Evolutionary conservation across 768 basidiomycete species (phyloP).

Genomic region (Phaeolepiota aurea): DNA sequence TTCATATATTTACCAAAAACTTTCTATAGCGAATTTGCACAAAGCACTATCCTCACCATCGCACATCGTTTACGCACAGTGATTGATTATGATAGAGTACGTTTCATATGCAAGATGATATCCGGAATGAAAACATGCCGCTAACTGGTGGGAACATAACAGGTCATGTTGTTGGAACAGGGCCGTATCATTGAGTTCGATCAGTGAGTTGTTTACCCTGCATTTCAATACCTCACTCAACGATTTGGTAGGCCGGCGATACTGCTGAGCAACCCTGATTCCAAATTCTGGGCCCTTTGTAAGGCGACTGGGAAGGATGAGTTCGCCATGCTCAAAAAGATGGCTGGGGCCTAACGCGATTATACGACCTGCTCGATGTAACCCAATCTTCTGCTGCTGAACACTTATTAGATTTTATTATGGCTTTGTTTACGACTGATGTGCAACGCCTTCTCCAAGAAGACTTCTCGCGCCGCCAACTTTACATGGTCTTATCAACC

Average conservation of each 20-base stretch:
- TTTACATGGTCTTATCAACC: not conserved
- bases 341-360: not conserved
- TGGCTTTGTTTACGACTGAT: too few species aligned
- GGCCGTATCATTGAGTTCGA: conserved; percentile 74
- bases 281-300: not conserved
- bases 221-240: not conserved
- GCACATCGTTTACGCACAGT: conserved; percentile 74
- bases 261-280: not conserved
- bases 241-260: not conserved
- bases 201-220: conserved; percentile 20
- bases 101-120: conserved; percentile 10
- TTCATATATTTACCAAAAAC: too few species aligned
- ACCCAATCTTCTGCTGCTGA: too few species aligned
- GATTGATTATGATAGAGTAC: conserved; percentile 77
- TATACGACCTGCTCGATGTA: too few species aligned
- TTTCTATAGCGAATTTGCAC: conserved; percentile 55
- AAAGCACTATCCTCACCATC: conserved; percentile 77
- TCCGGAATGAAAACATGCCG: not conserved
- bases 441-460: too few species aligned
- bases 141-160: not conserved
- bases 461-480: too few species aligned
- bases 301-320: conserved; percentile 1
- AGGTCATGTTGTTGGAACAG: conserved; percentile 72
- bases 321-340: conserved; percentile 1
- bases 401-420: too few species aligned